A percentile compares a stretch with the other conserved stretches of the same genome.
Evolutionary conservation across 768 basidiomycete species (phyloP).

Genomic region (Suillus luteus): DNA sequence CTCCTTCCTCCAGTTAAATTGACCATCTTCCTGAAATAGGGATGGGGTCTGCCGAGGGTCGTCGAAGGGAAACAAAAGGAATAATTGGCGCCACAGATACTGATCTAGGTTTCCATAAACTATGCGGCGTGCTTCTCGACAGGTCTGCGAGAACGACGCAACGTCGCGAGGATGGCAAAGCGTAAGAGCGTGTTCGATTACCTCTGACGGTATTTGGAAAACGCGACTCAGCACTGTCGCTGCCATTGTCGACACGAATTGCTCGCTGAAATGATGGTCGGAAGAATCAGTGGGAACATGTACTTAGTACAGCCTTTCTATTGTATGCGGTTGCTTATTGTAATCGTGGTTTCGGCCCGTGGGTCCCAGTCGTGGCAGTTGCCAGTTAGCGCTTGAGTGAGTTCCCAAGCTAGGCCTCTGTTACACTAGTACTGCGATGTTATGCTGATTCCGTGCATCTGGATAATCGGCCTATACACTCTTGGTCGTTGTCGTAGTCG

Average conservation of each 20-base stretch:
- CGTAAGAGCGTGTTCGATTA: conserved; percentile 57
- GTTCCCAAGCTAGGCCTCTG: background rate
- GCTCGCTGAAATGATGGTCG: background rate
- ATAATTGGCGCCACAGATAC: conserved; percentile 70
- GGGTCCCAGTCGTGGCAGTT: background rate
- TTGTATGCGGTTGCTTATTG: background rate
- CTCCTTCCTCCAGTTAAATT: conserved; percentile 38
- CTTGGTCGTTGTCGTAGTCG: no score
- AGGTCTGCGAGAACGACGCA: conserved; percentile 59
- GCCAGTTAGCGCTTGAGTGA: background rate
- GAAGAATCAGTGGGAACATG: background rate
- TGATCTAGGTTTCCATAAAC: conserved; percentile 54
- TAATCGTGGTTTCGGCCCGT: conserved; percentile 1
- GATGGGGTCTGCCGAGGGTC: conserved; percentile 49
- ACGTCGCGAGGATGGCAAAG: conserved; percentile 61
- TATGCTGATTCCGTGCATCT: background rate
- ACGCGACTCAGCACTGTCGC: conserved; percentile 19
- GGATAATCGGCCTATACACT: background rate
- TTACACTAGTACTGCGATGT: no score
- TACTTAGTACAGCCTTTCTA: background rate
- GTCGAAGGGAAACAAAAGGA: conserved; percentile 61
- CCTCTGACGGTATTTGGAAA: conserved; percentile 54
- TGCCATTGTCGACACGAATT: background rate
- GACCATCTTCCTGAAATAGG: conserved; percentile 15
- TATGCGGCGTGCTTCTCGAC: conserved; percentile 46